These are phyloP conservation scores for Hortiboletus rubellus DNA, from an alignment of 1,284 basidiomycete species.

Conservation along the genomic window DNA sequence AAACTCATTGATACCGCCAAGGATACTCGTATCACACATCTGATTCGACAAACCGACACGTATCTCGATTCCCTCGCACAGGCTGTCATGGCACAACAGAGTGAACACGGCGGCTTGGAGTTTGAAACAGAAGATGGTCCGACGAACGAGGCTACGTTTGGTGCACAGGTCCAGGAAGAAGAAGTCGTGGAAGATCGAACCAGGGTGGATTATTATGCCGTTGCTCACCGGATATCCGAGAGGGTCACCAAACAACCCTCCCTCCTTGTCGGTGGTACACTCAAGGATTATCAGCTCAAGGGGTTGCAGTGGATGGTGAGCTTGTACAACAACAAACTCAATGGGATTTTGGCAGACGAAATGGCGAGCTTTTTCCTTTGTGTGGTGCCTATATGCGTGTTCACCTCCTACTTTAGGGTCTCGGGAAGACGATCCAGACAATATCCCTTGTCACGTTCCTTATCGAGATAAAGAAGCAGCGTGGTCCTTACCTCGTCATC, in stretches of 20 bases:
- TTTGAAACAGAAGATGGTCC: constrained; percentile 69
- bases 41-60: constrained; percentile 91
- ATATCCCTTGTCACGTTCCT: constrained; percentile 97
- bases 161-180: constrained; percentile 67
- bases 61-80: constrained; percentile 96
- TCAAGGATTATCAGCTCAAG: constrained; percentile 94
- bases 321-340: constrained; percentile 97
- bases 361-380: constrained; percentile 64
- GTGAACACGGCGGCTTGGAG: constrained; percentile 59
- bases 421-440: constrained; percentile 95
- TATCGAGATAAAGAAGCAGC: constrained; percentile 89
- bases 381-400: constrained; percentile 6
- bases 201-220: constrained; percentile 96
- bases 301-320: constrained; percentile 98
- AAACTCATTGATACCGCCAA: constrained; percentile 99
- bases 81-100: constrained; percentile 94
- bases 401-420: constrained; percentile 62
- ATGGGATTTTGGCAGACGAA: constrained; percentile 97
- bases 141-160: constrained; percentile 87
- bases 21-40: constrained; percentile 97
- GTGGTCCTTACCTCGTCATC: constrained; percentile 96
- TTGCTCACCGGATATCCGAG: constrained; percentile 94
- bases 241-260: constrained; percentile 81
- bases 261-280: constrained; percentile 80
- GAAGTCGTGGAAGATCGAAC: constrained; percentile 63